Percentiles rank a stretch among this genome's conserved stretches.
Evolutionary conservation across 1,284 basidiomycete genomes (phyloP).

Genomic region (Lignosus rhinocerotis): DNA sequence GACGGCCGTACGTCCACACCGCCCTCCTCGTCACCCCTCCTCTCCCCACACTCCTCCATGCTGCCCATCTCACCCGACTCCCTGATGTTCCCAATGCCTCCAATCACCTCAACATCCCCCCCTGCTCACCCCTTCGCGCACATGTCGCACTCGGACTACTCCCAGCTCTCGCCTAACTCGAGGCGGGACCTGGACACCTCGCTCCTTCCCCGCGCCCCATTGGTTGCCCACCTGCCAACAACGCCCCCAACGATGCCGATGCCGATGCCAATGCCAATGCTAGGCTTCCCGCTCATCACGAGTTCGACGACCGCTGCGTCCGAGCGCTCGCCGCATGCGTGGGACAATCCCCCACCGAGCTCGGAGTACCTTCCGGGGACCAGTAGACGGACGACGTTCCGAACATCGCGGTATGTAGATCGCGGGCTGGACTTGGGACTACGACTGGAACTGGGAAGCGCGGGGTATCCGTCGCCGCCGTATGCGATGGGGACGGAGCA

Average conservation of each 20-base stretch:
- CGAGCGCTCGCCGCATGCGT: slow-evolving; percentile 1
- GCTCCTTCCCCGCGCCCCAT: no score
- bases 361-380: slow-evolving; percentile 9
- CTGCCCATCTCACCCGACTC: background rate
- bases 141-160: background rate
- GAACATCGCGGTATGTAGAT: background rate
- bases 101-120: no score
- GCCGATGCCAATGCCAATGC: background rate
- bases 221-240: no score
- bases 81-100: background rate
- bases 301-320: slow-evolving; percentile 4
- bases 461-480: background rate
- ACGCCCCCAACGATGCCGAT: background rate
- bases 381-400: background rate
- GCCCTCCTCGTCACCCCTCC: background rate
- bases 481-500: background rate
- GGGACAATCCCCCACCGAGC: slow-evolving; percentile 15
- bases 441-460: background rate
- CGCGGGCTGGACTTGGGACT: background rate
- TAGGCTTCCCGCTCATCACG: background rate
- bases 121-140: background rate
- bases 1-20: background rate
- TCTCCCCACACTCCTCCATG: background rate
- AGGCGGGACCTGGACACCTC: no score
- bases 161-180: background rate